Evolutionary conservation across 208 protist genomes (phyloP), one percentile per base, ranked within the genome.

Genomic region (Kentomonas sorsogonicus): DNA sequence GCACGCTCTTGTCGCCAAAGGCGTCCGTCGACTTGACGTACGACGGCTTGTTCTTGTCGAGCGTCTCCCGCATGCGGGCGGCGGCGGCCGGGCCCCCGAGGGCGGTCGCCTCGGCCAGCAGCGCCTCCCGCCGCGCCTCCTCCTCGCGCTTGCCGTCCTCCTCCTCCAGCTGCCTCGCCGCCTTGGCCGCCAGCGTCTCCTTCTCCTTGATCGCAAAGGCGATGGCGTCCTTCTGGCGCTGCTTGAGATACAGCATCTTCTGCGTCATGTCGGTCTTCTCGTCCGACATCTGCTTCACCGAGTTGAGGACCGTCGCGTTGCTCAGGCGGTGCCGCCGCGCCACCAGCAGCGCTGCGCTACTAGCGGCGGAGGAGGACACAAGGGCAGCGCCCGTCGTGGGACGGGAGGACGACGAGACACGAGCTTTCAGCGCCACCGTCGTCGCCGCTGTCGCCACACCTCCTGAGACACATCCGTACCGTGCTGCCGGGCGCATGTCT

Each of bases 1-100:
- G 72, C 31, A 94, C 88, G 40, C 71, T 82, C 36, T 84, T 85
- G 56, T 91, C 79, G 9, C 82, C 84, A 74, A 94, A 94, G 44
- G 84, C 84, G 53, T 91, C 84, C 16, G 90, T 71, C 29, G 88
- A 94, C 36, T 79, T 77, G 2, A 76, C 57, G 68, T 94, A 94
- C 43, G 68, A 73, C 30, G 60, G 44, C 46, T 86, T 70, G 25
- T 81, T 68, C 22, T 77, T 69, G 16, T 59, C 66, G 7, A 89
- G 54, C n/a, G 57, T 63, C 16, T 67, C 53, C 5, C 72, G 67
- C 71, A 81, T 81, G 26, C 72, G 71, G 51, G 79, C 78, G 15
- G 75, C 77, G 7, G 72, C 79, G 5, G 63, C 74, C 13, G 66
- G 53, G 11, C 83, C 83, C 20, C 67, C 72, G 6, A 77, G 65